Evolutionary conservation across 345 rosid species (phyloP), one percentile per base, ranked within the genome.

Genomic region (Eucalyptus curtisii): DNA sequence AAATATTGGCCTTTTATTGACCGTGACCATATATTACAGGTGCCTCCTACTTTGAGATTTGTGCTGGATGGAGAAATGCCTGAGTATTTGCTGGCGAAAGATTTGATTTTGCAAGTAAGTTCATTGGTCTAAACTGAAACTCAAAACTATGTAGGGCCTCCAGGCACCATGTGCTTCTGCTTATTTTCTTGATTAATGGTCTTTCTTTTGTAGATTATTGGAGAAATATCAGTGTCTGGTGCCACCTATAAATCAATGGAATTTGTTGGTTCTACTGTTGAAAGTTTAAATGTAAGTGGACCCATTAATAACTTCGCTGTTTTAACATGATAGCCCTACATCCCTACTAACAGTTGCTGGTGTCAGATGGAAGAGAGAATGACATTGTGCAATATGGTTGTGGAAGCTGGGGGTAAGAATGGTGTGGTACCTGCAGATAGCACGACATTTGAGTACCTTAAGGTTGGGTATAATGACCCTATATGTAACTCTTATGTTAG

Each of bases 31-130:
- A 19, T 52, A 80, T 81, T 87, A 88, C 95, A 98, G 99, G 99
- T 97, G 87, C 99, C 99, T 80, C 98, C 95, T 57, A 98, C 99
- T 86, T 87, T 98, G 91, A 96, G 98, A 92, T 97, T 98, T 94
- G 94, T 97, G 50, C 88, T 98, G 97, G 99, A 98, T 92, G 99
- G 99, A 90, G 99, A 98, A 94, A 95, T 98, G 99, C 97, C 99
- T 86, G 91, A 91, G 88, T 97, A 94, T 92, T 91, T 98, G 87
- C 96, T 96, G 86, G 99, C 98, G 4, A 98, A 98, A 94, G 99
- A 97, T 95, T 94, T 98, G 94, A 98, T 98, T 91, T 92, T 98
- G 92, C 99, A 98, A 90, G 99, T 97, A 92, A 94, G 96, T 91
- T 88, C 44, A 37, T 42, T 86, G 47, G 47, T 76, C 8, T 76